Evolutionary conservation across 1,139 yeast species (phyloP).

Genomic region (Pichia sp.): DNA sequence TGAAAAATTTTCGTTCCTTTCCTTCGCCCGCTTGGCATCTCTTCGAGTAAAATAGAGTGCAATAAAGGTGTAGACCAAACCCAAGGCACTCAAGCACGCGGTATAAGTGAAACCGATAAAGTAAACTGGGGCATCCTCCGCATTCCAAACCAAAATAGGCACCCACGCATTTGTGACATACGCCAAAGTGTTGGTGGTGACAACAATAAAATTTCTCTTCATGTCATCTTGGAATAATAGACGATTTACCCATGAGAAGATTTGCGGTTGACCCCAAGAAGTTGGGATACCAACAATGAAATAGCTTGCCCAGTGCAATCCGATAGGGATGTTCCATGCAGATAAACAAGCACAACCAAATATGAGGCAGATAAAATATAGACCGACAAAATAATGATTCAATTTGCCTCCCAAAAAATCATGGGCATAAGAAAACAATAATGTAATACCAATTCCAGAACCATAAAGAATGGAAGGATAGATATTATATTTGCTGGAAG

Average conservation of each 20-base stretch:
- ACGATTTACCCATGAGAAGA: conserved; percentile 55
- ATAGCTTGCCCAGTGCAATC: conserved; percentile 40
- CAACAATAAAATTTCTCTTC: conserved; percentile 49
- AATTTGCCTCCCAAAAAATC: conserved; percentile 43
- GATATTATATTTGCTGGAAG: conserved; percentile 42
- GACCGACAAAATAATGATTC: conserved; percentile 37
- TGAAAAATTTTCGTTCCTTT: conserved; percentile 14
- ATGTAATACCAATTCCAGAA: conserved; percentile 37
- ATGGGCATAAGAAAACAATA: conserved; percentile 39
- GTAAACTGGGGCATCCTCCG: conserved; percentile 47
- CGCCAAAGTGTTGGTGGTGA: conserved; percentile 47
- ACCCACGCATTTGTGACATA: conserved; percentile 49
- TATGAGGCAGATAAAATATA: conserved; percentile 36
- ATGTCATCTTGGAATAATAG: conserved; percentile 42
- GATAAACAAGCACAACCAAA: conserved; percentile 44
- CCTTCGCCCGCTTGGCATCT: conserved; percentile 27
- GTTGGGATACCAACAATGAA: conserved; percentile 47
- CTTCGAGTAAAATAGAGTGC: conserved; percentile 34
- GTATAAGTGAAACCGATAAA: conserved; percentile 48
- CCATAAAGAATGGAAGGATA: conserved; percentile 48
- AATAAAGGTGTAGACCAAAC: conserved; percentile 37
- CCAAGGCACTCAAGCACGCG: conserved; percentile 41
- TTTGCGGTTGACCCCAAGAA: conserved; percentile 42
- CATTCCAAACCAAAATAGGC: conserved; percentile 45
- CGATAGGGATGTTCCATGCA: conserved; percentile 43